Evolutionary conservation across 2,329 filamentous ascomycete genomes (phyloP).

Genomic region (Cryphonectria radicalis): DNA sequence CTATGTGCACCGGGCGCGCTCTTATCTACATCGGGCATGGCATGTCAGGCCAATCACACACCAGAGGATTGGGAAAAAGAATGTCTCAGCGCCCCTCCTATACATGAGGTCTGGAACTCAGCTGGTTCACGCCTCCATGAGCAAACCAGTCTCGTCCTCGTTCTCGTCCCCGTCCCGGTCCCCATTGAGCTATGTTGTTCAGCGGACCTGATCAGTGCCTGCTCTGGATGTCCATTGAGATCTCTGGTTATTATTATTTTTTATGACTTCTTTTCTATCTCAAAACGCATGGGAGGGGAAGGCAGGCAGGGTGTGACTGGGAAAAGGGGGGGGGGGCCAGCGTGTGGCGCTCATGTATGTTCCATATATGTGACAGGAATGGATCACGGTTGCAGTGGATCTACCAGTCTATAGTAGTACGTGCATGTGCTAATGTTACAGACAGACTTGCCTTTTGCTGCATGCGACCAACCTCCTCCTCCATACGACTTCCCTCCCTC

Average conservation of each 20-base stretch:
- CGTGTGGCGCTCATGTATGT: neutral
- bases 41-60: conserved; percentile 8
- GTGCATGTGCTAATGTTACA: neutral
- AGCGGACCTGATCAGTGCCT: too few species aligned
- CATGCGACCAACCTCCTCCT: neutral
- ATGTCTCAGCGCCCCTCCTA: conserved; percentile 1
- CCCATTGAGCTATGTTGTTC: too few species aligned
- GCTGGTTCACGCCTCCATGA: neutral
- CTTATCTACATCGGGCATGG: conserved; percentile 11
- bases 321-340: neutral
- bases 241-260: neutral
- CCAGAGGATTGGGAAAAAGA: neutral
- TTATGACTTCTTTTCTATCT: neutral
- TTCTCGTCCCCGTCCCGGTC: too few species aligned
- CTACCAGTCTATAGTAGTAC: neutral
- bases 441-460: neutral
- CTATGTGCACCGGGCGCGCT: neutral
- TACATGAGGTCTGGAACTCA: neutral
- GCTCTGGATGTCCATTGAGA: neutral
- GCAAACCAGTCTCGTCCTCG: too few species aligned
- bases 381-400: conserved; percentile 1
- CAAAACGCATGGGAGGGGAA: neutral
- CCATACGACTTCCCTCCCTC: too few species aligned
- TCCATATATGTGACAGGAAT: conserved; percentile 10
- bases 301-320: neutral